Conservation (phyloP, 164 flowering plant genomes). For the Annona cherimola region DNA sequence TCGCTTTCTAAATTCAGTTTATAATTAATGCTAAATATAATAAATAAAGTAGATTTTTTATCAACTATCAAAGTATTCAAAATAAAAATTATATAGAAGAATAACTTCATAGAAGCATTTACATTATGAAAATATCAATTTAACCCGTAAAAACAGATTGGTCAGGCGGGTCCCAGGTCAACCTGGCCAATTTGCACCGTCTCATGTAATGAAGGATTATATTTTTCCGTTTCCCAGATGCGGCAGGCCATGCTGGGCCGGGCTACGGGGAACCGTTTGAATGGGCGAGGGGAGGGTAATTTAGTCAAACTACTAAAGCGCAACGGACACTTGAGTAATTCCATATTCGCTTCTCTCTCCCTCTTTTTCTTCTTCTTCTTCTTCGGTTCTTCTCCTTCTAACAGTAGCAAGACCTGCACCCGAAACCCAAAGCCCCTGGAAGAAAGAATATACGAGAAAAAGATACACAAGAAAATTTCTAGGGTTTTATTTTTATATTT, state of each 20-base stretch:
- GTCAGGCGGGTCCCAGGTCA: too few relatives aligned
- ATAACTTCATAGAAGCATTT: too few relatives aligned
- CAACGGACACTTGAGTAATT: conserved; percentile 1
- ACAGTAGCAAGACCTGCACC: background rate
- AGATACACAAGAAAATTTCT: background rate
- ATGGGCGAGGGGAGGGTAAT: background rate
- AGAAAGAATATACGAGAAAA: background rate
- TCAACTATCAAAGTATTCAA: too few relatives aligned
- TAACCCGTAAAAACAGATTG: too few relatives aligned
- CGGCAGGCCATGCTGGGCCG: background rate
- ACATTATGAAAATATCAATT: too few relatives aligned
- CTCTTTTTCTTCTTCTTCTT: background rate
- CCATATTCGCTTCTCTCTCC: background rate
- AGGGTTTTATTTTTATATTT: background rate
- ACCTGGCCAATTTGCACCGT: too few relatives aligned
- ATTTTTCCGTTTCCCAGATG: too few relatives aligned
- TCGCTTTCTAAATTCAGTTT: too few relatives aligned
- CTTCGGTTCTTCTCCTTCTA: background rate
- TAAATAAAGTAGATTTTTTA: too few relatives aligned
- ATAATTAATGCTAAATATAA: too few relatives aligned
- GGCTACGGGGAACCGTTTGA: background rate
- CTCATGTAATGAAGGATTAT: too few relatives aligned
- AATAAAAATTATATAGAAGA: too few relatives aligned
- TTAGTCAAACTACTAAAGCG: background rate
- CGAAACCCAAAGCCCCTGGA: background rate